Conservation (phyloP, 257 asterid genomes). For the Penstemon eatonii region DNA sequence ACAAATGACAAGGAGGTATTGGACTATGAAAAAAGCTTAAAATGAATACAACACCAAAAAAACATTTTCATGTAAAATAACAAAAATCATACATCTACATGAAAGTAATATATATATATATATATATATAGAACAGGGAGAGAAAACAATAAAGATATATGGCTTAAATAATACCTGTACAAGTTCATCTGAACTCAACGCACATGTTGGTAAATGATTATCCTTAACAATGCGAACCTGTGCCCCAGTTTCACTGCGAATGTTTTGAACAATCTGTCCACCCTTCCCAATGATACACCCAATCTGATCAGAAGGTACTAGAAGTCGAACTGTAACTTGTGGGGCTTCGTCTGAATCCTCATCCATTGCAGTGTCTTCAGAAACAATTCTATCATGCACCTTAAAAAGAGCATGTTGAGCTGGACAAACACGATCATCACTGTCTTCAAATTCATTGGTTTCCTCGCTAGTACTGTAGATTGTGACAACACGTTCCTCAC, state of each 20-base stretch:
- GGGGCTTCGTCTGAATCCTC: constrained; percentile 63
- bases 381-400: constrained; percentile 80
- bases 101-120: neutral
- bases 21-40: neutral
- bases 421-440: constrained; percentile 63
- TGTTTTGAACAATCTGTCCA: constrained; percentile 83
- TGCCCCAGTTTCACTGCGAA: constrained; percentile 87
- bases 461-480: constrained; percentile 76
- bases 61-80: neutral
- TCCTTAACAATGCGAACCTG: constrained; percentile 87
- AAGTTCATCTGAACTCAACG: constrained; percentile 86
- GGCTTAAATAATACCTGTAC: constrained; percentile 62
- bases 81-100: neutral
- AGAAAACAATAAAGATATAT: neutral
- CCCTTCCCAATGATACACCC: constrained; percentile 96
- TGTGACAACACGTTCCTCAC: constrained; percentile 83
- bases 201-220: constrained; percentile 83
- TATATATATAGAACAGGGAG: neutral
- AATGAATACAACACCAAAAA: neutral
- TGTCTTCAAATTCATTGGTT: constrained; percentile 66
- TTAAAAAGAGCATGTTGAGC: constrained; percentile 90
- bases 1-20: neutral
- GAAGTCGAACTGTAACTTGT: constrained; percentile 65
- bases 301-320: constrained; percentile 93
- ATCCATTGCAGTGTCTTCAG: constrained; percentile 55